Conservation (phyloP, 129 eudicot species). For the Flaveria robusta region DNA sequence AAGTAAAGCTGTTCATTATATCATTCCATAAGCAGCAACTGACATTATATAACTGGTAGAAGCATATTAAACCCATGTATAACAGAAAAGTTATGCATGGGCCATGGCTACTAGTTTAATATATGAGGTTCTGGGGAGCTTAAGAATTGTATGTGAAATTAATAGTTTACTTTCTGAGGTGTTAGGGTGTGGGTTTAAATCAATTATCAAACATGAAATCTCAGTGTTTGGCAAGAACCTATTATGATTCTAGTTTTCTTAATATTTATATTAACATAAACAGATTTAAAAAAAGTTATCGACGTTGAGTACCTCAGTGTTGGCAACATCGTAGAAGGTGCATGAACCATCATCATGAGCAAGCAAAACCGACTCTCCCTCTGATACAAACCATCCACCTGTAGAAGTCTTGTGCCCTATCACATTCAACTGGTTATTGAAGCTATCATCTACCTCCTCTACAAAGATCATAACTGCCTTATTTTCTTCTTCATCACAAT, state of each 20-base stretch:
- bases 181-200: neutral
- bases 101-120: neutral
- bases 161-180: neutral
- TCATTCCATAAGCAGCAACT: neutral
- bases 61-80: neutral
- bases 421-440: conserved; percentile 46
- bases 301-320: conserved; percentile 64
- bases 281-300: neutral
- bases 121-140: neutral
- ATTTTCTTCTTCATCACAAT: conserved; percentile 70
- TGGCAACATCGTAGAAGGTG: conserved; percentile 72
- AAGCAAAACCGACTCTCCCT: conserved; percentile 86
- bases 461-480: conserved; percentile 48
- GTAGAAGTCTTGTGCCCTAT: conserved; percentile 72
- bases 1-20: conserved; percentile 1
- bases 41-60: neutral
- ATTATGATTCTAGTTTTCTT: neutral
- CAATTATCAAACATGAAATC: neutral
- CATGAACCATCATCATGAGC: conserved; percentile 90
- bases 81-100: neutral
- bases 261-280: neutral
- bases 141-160: neutral
- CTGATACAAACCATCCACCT: conserved; percentile 95
- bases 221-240: neutral
- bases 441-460: conserved; percentile 63